Conservation (phyloP, 2,329 filamentous ascomycete genomes). For the Calonectria multiphialidica region DNA sequence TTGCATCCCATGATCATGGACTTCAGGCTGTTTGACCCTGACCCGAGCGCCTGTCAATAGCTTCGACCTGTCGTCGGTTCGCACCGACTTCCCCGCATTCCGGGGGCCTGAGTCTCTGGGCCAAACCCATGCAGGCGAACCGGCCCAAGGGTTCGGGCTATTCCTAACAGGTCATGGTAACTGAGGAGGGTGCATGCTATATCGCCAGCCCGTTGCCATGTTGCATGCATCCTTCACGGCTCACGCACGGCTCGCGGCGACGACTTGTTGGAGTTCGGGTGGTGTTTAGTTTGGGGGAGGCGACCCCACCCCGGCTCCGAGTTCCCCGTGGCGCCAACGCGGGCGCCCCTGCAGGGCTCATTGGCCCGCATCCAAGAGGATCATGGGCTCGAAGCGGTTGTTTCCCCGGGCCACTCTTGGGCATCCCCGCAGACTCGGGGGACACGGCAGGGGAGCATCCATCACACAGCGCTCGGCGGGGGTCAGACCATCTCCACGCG, state of each 20-base stretch:
- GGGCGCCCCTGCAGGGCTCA: neutral
- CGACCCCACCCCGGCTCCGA: constrained; percentile 20
- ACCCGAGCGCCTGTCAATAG: neutral
- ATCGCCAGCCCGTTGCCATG: neutral
- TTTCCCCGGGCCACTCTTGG: constrained; percentile 8
- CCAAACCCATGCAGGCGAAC: neutral
- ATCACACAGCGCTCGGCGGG: neutral
- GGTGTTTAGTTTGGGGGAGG: neutral
- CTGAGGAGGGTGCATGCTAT: neutral
- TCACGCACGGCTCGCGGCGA: no score
- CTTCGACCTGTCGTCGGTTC: neutral
- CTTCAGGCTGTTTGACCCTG: constrained; percentile 21
- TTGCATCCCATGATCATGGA: constrained; percentile 15
- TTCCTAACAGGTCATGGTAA: neutral
- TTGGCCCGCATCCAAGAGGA: constrained; percentile 14
- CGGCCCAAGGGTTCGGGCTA: neutral
- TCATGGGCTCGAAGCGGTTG: constrained; percentile 3
- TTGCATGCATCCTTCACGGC: neutral
- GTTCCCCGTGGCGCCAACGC: constrained; percentile 11
- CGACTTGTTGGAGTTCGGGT: neutral
- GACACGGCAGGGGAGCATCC: constrained; percentile 1
- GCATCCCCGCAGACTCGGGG: constrained; percentile 18
- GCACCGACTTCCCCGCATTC: constrained; percentile 20
- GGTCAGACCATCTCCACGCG: constrained; percentile 13
- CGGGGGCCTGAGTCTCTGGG: neutral